These are phyloP conservation scores for Corylus heterophylla DNA, from an alignment of 306 rosid species.

Conservation along the genomic window DNA sequence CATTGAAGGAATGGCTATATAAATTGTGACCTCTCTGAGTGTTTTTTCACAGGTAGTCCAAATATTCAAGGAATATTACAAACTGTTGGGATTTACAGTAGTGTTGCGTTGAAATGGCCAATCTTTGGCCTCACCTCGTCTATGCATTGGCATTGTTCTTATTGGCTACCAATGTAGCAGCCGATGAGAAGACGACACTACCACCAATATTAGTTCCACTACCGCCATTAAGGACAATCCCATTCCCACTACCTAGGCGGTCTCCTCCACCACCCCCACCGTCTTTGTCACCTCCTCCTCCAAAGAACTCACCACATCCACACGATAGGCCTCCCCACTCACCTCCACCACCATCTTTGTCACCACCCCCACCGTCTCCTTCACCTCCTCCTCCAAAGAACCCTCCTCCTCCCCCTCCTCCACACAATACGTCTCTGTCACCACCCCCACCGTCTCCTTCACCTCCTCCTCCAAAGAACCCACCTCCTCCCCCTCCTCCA, in stretches of 20 bases:
- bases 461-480: neutral
- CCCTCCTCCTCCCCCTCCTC: neutral
- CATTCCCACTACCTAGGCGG: neutral
- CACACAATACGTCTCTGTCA: too few species aligned
- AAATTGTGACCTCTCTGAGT: too few species aligned
- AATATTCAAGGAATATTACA: conserved; percentile 1
- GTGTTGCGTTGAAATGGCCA: conserved; percentile 26
- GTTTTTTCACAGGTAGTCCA: conserved; percentile 1
- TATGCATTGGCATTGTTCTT: conserved; percentile 30
- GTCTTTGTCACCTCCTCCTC: neutral
- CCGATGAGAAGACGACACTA: neutral
- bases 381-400: neutral
- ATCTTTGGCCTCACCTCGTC: conserved; percentile 25
- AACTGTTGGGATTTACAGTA: neutral
- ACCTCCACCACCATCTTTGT: neutral
- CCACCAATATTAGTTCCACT: neutral
- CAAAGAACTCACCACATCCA: too few species aligned
- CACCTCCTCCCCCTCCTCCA: neutral
- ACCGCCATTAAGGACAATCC: neutral
- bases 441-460: neutral
- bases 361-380: neutral
- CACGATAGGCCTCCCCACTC: neutral
- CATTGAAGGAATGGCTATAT: too few species aligned
- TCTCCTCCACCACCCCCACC: neutral
- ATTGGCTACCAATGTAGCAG: conserved; percentile 33